Base-by-base conservation (phyloP, 257 asterid genomes). In the Solanum sparsipilum region DNA sequence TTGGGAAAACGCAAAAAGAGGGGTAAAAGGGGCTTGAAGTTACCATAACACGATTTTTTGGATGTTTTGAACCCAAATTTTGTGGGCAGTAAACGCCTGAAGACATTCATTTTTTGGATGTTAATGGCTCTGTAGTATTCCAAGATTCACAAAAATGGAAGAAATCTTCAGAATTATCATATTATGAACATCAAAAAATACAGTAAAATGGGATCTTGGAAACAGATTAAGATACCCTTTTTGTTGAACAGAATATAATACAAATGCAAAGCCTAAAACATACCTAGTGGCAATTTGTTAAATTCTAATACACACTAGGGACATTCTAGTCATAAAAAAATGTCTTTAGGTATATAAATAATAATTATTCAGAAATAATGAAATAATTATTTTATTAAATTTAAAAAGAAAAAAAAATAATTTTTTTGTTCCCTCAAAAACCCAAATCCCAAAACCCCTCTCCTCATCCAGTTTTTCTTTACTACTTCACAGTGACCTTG, bases 31-130 rank as follows among this genome's bases (percentile, higher is more conserved):
- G n/a, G 73, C 9, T 72, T 82, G 2, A 35, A 12, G 71, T 78
- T 91, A 95, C 98, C 98, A 93, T 89, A 85, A 88, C 85, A 86
- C 1, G 93, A 87, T 70, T 87, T 92, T 70, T 83, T 89, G 78
- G 93, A 92, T 84, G 88, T 93, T 84, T 90, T 85, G 75, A 78
- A 86, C 86, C 91, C 91, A 87, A 74, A 15, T 21, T 86, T 91
- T 87, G 85, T 35, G 90, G 90, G 92, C 91, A 79, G 89, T 82
- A 94, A 83, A 68, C 90, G 94, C 89, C 90, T 96, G 92, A 93
- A 86, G 56, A 95, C 38, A 91, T 94, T 93, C 98, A 96, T 96
- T 88, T 85, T 35, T 35, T 35, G 36, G 32, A 81, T 79, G 16
- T 72, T 52, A 32, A 83, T 41, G 25, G 25, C 75, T 78, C 76